A percentile compares a stretch with the other conserved stretches of the same genome.
Conservation (phyloP, 495 filamentous ascomycete genomes). For the Lasiosphaeriaceae sp. region DNA sequence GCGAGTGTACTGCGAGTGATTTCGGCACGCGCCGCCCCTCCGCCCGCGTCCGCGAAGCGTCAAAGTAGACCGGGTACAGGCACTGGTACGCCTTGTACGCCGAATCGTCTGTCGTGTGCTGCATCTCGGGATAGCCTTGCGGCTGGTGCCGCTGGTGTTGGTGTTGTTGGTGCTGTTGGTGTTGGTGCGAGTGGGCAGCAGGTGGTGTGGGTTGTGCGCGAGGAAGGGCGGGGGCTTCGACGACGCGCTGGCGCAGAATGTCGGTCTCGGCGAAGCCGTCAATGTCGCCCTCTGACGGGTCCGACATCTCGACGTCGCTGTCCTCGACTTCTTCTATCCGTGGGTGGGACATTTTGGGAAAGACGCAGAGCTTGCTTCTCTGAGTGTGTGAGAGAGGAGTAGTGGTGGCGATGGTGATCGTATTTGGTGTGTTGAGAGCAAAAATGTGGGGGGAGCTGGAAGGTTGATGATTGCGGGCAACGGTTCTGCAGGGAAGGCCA, state of each 20-base stretch:
- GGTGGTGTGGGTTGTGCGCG: slow-evolving; percentile 10
- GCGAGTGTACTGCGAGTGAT: slow-evolving; percentile 73
- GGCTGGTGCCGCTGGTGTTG: slow-evolving; percentile 15
- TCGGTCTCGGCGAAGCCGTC: slow-evolving; percentile 50
- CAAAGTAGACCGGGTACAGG: slow-evolving; percentile 94
- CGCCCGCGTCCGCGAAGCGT: slow-evolving; percentile 65
- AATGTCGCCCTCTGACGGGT: slow-evolving; percentile 68
- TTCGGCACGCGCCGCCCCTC: slow-evolving; percentile 74
- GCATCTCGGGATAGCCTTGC: slow-evolving; percentile 28
- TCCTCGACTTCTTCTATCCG: slow-evolving; percentile 87
- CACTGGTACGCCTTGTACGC: slow-evolving; percentile 77
- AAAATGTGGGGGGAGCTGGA: neutral
- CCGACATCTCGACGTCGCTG: slow-evolving; percentile 70
- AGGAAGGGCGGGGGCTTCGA: too few species aligned
- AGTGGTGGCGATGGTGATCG: too few species aligned
- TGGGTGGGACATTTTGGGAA: slow-evolving; percentile 67
- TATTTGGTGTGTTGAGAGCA: too few species aligned
- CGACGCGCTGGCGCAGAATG: slow-evolving; percentile 33
- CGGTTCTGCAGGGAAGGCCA: neutral
- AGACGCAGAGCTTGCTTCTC: too few species aligned
- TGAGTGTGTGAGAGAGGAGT: too few species aligned
- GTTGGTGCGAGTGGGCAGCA: slow-evolving; percentile 8
- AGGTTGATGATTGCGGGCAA: neutral
- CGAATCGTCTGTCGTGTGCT: slow-evolving; percentile 44
- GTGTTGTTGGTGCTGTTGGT: slow-evolving; percentile 11